phyloP scores from a whole-genome alignment of 805 yeast species.

The Cephaloascus fragrans region DNA sequence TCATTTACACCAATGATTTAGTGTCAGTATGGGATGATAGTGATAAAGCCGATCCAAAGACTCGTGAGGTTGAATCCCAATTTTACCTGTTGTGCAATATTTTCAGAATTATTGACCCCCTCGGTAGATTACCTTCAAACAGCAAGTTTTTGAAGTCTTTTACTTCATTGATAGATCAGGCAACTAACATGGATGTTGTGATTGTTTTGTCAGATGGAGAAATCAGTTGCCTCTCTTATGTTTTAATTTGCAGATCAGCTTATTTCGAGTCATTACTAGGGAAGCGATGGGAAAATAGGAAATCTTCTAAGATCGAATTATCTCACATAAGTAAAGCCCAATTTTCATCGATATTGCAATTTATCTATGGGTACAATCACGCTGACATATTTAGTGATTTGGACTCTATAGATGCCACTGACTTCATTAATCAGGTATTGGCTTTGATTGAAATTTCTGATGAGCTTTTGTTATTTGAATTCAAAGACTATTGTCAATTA shows the following conservation, averaged over 20 bases:
- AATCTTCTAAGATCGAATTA: conserved; percentile 33
- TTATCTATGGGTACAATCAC: conserved; percentile 47
- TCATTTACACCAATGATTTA: conserved; percentile 37
- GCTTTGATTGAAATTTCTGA: conserved; percentile 55
- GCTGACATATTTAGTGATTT: conserved; percentile 25
- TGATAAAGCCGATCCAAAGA: conserved; percentile 16
- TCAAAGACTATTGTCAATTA: conserved; percentile 54
- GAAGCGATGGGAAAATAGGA: conserved; percentile 39
- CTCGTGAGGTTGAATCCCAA: conserved; percentile 16
- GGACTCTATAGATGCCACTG: conserved; percentile 16
- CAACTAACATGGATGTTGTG: conserved; percentile 27
- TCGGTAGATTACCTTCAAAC: conserved; percentile 15
- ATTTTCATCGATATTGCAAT: conserved; percentile 41
- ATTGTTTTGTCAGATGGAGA: conserved; percentile 39
- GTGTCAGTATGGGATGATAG: conserved; percentile 37
- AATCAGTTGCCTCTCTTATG: conserved; percentile 35
- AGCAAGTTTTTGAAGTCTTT: conserved; percentile 9
- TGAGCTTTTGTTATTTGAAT: conserved; percentile 47
- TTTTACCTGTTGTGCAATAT: conserved; percentile 15
- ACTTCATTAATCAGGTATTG: conserved; percentile 43
- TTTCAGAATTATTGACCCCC: conserved; percentile 13
- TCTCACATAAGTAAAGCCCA: conserved; percentile 27
- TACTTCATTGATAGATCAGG: conserved; percentile 4
- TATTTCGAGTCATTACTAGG: conserved; percentile 55
- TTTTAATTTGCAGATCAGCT: conserved; percentile 48